Evolutionary conservation across 2,329 filamentous ascomycete species (phyloP).

Genomic region (Leptographium wingfieldii): DNA sequence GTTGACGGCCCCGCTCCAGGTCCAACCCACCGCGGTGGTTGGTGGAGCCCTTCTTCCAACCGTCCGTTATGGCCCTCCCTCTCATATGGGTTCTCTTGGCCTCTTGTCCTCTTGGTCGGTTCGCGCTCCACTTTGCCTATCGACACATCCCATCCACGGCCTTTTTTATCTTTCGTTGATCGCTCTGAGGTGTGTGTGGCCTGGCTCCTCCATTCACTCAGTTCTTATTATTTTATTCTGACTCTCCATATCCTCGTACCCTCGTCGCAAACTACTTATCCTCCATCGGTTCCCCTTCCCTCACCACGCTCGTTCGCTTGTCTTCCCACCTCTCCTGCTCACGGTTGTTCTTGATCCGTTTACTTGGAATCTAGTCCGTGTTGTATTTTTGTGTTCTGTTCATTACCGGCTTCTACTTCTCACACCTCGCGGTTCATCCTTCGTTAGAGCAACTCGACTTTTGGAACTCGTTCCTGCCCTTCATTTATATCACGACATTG

Average conservation of each 20-base stretch:
- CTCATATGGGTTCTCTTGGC: constrained; percentile 4
- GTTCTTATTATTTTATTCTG: constrained; percentile 4
- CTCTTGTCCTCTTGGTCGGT: constrained; percentile 1
- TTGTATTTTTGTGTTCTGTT: constrained; percentile 22
- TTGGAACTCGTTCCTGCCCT: constrained; percentile 31
- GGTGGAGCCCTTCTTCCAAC: constrained; percentile 10
- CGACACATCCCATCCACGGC: constrained; percentile 17
- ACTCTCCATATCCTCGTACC: constrained; percentile 2
- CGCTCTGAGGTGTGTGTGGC: constrained; percentile 19
- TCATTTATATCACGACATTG: constrained; percentile 23
- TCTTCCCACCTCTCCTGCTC: constrained; percentile 21
- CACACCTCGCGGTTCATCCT: constrained; percentile 16
- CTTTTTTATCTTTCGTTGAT: constrained; percentile 24
- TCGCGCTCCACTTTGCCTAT: constrained; percentile 20
- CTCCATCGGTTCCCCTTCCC: constrained; percentile 26
- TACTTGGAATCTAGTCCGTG: constrained; percentile 23
- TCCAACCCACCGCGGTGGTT: constrained; percentile 8
- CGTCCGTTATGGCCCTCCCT: constrained; percentile 5
- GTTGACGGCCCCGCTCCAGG: constrained; percentile 5
- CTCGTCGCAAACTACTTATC: constrained; percentile 32
- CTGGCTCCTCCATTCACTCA: constrained; percentile 1
- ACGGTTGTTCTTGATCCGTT: constrained; percentile 38
- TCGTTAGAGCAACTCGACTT: constrained; percentile 32
- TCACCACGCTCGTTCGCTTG: constrained; percentile 24
- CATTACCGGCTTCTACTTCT: constrained; percentile 17